phyloP scores from a whole-genome alignment of 345 rosid genomes.

The Brassica juncea region DNA sequence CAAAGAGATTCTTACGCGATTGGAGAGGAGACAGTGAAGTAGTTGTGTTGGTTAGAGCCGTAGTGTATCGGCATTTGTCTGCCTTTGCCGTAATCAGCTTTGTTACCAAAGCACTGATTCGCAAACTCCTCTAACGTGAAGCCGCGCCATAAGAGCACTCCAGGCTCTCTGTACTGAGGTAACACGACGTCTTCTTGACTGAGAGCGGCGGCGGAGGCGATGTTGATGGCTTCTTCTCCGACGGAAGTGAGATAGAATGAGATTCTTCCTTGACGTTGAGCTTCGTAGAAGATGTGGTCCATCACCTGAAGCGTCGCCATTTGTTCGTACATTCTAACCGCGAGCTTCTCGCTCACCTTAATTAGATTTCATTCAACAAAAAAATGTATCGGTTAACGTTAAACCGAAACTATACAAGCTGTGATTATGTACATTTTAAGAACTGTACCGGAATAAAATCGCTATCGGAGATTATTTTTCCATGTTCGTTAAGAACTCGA shows the following conservation, averaged over 20 bases:
- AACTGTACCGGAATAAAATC: constrained; percentile 48
- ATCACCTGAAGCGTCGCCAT: constrained; percentile 78
- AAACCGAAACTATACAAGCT: constrained; percentile 10
- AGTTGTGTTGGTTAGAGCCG: constrained; percentile 67
- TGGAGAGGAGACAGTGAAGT: constrained; percentile 74
- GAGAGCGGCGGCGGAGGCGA: constrained; percentile 83
- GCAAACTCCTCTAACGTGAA: constrained; percentile 71
- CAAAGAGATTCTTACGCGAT: constrained; percentile 61
- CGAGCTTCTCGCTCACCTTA: constrained; percentile 63
- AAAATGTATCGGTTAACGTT: background rate
- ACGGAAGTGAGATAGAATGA: constrained; percentile 65
- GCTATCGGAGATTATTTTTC: constrained; percentile 33
- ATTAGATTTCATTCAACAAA: background rate
- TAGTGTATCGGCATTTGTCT: constrained; percentile 88
- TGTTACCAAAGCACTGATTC: constrained; percentile 71
- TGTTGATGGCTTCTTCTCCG: constrained; percentile 81
- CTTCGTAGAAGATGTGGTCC: constrained; percentile 73
- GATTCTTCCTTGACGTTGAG: constrained; percentile 83
- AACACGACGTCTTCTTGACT: constrained; percentile 57
- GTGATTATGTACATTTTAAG: background rate
- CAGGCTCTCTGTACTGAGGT: constrained; percentile 86
- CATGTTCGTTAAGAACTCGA: constrained; percentile 58
- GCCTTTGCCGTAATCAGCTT: constrained; percentile 74
- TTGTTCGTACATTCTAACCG: constrained; percentile 58
- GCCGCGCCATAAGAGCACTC: constrained; percentile 77